Conservation (phyloP, 805 yeast genomes). For the Candida khao-thaluensis region DNA sequence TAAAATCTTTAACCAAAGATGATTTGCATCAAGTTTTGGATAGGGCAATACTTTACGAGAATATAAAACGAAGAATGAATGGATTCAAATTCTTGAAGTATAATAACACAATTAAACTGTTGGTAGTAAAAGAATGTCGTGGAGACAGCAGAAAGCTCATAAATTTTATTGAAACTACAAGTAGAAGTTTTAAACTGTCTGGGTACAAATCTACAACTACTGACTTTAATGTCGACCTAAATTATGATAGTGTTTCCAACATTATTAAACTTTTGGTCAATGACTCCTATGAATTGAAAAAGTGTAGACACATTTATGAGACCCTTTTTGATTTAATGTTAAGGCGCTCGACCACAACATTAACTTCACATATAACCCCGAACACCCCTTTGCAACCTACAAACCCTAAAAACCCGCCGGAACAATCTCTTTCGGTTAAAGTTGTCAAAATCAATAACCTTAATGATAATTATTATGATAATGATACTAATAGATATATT, state of each 20-base stretch:
- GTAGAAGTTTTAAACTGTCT: slow-evolving; percentile 14
- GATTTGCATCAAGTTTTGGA: slow-evolving; percentile 55
- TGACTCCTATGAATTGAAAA: background rate
- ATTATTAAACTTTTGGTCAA: background rate
- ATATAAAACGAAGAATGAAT: slow-evolving; percentile 19
- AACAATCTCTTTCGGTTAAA: background rate
- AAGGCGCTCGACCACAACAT: background rate
- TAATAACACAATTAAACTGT: slow-evolving; percentile 14
- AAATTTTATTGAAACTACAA: slow-evolving; percentile 31
- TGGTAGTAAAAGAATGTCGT: slow-evolving; percentile 18
- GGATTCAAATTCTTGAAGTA: slow-evolving; percentile 17
- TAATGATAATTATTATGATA: slow-evolving; percentile 10
- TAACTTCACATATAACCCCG: too few species aligned
- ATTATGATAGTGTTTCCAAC: background rate
- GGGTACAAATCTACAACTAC: background rate
- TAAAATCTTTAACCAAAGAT: slow-evolving; percentile 48
- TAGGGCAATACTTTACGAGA: slow-evolving; percentile 51
- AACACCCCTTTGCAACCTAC: too few species aligned
- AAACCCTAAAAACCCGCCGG: background rate
- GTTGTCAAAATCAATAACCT: slow-evolving; percentile 1
- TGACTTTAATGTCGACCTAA: background rate
- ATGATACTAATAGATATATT: slow-evolving; percentile 9
- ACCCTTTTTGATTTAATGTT: slow-evolving; percentile 1
- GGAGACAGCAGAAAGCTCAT: slow-evolving; percentile 39
- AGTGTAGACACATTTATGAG: background rate